Evolutionary conservation across 2,329 filamentous ascomycete species (phyloP).

Genomic region (Zasmidium cellare): DNA sequence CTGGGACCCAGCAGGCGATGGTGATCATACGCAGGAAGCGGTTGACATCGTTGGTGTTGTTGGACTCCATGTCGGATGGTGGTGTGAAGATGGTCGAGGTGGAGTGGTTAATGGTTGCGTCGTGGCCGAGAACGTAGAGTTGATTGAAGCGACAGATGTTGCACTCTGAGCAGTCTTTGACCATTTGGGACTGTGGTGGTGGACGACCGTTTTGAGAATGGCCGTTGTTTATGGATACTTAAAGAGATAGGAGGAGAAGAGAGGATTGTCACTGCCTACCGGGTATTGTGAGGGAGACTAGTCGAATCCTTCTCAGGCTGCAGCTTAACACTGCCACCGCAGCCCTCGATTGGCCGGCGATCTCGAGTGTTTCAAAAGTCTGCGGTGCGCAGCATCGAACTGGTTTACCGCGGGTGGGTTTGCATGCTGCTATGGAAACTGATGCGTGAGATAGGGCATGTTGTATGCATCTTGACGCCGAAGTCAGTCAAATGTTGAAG

Average conservation of each 20-base stretch:
- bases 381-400: not conserved
- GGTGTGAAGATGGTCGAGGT: not conserved
- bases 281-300: not conserved
- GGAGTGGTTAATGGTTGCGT: not conserved
- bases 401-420: not conserved
- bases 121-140: slow-evolving; percentile 12
- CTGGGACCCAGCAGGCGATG: slow-evolving; percentile 14
- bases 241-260: not conserved
- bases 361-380: not conserved
- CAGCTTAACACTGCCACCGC: not conserved
- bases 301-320: not conserved
- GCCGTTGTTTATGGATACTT: not conserved
- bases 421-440: not conserved
- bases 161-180: slow-evolving; percentile 8
- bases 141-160: slow-evolving; percentile 12
- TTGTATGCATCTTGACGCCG: no score
- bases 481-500: no score
- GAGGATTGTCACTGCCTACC: slow-evolving; percentile 1
- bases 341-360: not conserved
- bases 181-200: no score
- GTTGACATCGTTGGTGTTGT: slow-evolving; percentile 2
- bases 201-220: not conserved
- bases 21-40: slow-evolving; percentile 18
- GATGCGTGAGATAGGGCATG: no score
- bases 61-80: not conserved